Evolutionary conservation across 345 rosid species (phyloP), one percentile per base, ranked within the genome.

Genomic region (Aurinia saxatilis): DNA sequence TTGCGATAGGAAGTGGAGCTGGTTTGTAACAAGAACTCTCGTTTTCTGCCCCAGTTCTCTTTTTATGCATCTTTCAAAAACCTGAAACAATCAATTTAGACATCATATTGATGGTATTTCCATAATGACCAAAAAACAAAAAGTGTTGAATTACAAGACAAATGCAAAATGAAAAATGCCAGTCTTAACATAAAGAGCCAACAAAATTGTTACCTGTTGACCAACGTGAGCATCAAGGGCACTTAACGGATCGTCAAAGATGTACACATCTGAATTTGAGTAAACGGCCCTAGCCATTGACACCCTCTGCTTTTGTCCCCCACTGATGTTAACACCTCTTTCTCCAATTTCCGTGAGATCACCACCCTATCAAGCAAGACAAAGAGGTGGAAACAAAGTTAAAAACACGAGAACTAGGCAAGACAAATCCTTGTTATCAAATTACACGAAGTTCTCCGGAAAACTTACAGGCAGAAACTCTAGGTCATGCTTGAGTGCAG

Each of bases 1-100:
- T 78, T 90, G 91, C 15, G 99, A 90, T 36, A 93, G 87, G 67
- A 93, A 93, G 81, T 93, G 99, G 56, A 93, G 85, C 79, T 93
- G 99, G 81, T 93, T 93, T 36, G 99, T 93, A 70, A 93, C 99
- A 64, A 93, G 99, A 74, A 93, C 96, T 71, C 99, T 83, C 9
- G 99, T 93, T 77, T 82, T 93, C 68, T 75, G 73, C 52, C 84
- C 73, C 63, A 93, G 63, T 72, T 86, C 99, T 74, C 86, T 84
- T 78, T 82, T 86, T 69, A 93, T 75, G 72, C 99, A 93, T 81
- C 77, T 87, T 62, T 93, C 99, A 70, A 93, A 93, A 68, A 93
- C 99, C 99, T 93, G 81, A 76, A 70, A 21, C 71, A 40, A 25
- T 34, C 12, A 16, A 0, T 23, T 30, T 49, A 27, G 6, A 42